These are phyloP conservation scores for Kazachstania sp. DNA, from an alignment of 1,139 yeast genomes.

Conservation along the genomic window DNA sequence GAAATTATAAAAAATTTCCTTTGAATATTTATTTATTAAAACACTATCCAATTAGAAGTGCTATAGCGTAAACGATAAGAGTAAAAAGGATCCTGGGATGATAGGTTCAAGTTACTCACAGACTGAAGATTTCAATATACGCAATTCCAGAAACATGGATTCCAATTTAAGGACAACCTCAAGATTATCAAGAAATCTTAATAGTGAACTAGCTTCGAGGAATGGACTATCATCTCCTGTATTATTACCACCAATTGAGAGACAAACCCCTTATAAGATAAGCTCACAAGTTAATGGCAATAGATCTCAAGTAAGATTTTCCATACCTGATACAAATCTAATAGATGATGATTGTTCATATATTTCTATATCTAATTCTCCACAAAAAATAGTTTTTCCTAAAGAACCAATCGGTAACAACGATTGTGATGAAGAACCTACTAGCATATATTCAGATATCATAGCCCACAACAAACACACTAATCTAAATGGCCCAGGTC, in stretches of 20 bases:
- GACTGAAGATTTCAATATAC: too few species aligned
- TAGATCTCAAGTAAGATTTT: conserved; percentile 14
- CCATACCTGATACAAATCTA: conserved; percentile 9
- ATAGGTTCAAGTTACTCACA: too few species aligned
- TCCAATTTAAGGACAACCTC: too few species aligned
- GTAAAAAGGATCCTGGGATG: too few species aligned
- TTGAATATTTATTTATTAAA: too few species aligned
- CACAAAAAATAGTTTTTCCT: conserved; percentile 15
- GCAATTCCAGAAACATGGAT: too few species aligned
- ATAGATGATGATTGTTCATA: background rate
- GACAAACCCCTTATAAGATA: conserved; percentile 2
- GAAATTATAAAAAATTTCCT: too few species aligned
- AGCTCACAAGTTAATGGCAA: conserved; percentile 4
- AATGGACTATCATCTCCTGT: too few species aligned
- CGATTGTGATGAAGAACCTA: background rate
- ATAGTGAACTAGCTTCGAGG: too few species aligned
- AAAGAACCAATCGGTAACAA: conserved; percentile 2
- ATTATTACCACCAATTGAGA: background rate
- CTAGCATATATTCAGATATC: background rate
- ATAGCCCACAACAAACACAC: background rate
- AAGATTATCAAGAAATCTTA: too few species aligned
- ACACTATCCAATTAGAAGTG: too few species aligned
- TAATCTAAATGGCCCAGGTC: background rate
- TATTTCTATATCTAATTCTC: conserved; percentile 7
- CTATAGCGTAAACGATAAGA: too few species aligned